These are phyloP conservation scores for Stipa capillata DNA, from an alignment of 176 grass and related monocot species.

Conservation along the genomic window DNA sequence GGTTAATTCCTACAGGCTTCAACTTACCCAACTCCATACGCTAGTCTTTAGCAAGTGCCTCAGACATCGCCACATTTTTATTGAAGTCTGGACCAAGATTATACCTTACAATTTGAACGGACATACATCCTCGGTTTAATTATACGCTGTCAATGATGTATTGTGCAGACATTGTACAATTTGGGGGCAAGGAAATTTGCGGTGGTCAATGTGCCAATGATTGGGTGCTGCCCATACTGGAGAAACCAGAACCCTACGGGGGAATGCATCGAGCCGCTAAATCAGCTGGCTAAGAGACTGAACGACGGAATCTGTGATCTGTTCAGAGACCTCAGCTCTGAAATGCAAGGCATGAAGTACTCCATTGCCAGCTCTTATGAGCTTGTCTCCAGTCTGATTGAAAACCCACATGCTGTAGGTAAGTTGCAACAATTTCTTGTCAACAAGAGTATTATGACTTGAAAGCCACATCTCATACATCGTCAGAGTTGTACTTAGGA, in stretches of 20 bases:
- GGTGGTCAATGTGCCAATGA: slow-evolving; percentile 35
- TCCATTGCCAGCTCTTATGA: slow-evolving; percentile 53
- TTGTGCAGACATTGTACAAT: slow-evolving; percentile 42
- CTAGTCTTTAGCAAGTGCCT: not conserved
- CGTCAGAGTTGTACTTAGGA: not conserved
- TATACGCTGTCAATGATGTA: not conserved
- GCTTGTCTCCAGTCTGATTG: slow-evolving; percentile 31
- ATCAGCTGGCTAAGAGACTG: slow-evolving; percentile 39
- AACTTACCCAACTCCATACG: not conserved
- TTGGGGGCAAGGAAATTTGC: slow-evolving; percentile 62
- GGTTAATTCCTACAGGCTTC: not conserved
- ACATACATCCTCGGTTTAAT: not conserved
- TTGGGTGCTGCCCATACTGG: slow-evolving; percentile 44
- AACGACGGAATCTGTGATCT: slow-evolving; percentile 38
- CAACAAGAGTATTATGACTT: not conserved
- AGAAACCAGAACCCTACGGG: slow-evolving; percentile 27
- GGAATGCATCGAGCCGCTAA: slow-evolving; percentile 39
- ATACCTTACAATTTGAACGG: not conserved
- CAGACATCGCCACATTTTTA: not conserved
- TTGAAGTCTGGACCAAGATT: not conserved
- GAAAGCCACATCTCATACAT: not conserved
- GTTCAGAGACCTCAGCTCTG: slow-evolving; percentile 28
- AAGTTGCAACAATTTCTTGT: slow-evolving; percentile 1
- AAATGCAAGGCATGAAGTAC: slow-evolving; percentile 56
- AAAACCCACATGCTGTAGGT: slow-evolving; percentile 29